These are phyloP conservation scores for Pulveroboletus frians DNA, from an alignment of 768 basidiomycete genomes.

Conservation along the genomic window DNA sequence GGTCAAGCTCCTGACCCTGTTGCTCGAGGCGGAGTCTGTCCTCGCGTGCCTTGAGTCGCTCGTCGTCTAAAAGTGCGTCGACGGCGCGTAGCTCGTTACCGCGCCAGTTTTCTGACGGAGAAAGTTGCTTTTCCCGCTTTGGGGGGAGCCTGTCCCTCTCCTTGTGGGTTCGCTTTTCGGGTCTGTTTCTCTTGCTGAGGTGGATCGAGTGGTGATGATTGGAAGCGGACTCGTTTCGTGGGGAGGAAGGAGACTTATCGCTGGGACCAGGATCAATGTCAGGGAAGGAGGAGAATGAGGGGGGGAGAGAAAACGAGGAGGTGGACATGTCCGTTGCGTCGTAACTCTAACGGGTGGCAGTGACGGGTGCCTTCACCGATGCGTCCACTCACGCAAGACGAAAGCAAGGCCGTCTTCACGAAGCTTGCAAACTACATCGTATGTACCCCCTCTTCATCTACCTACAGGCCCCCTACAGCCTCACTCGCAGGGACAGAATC, in stretches of 20 bases:
- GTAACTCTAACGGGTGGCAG: slow-evolving; percentile 7
- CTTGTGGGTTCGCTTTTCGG: slow-evolving; percentile 20
- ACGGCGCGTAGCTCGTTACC: slow-evolving; percentile 10
- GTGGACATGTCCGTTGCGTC: slow-evolving; percentile 36
- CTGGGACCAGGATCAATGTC: slow-evolving; percentile 47
- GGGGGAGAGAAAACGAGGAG: slow-evolving; percentile 56
- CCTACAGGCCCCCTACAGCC: neutral
- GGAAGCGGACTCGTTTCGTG: slow-evolving; percentile 16
- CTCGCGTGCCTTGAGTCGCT: slow-evolving; percentile 31
- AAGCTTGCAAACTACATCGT: slow-evolving; percentile 98
- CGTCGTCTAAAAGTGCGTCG: slow-evolving; percentile 24
- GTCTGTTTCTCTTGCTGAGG: slow-evolving; percentile 17
- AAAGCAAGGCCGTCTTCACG: slow-evolving; percentile 92
- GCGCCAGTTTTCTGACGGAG: slow-evolving; percentile 24
- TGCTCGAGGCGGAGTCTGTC: slow-evolving; percentile 27
- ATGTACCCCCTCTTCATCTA: slow-evolving; percentile 21
- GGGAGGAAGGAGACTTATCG: slow-evolving; percentile 16
- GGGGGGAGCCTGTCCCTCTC: slow-evolving; percentile 27
- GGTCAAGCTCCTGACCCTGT: slow-evolving; percentile 16
- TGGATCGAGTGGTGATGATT: slow-evolving; percentile 8
- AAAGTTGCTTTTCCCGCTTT: slow-evolving; percentile 30
- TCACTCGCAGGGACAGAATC: slow-evolving; percentile 76
- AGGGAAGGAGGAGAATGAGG: slow-evolving; percentile 68
- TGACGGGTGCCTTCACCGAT: slow-evolving; percentile 36
- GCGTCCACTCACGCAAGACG: slow-evolving; percentile 95